Evolutionary conservation across 2,329 filamentous ascomycete species (phyloP).

Genomic region (Ascochyta koolunga): DNA sequence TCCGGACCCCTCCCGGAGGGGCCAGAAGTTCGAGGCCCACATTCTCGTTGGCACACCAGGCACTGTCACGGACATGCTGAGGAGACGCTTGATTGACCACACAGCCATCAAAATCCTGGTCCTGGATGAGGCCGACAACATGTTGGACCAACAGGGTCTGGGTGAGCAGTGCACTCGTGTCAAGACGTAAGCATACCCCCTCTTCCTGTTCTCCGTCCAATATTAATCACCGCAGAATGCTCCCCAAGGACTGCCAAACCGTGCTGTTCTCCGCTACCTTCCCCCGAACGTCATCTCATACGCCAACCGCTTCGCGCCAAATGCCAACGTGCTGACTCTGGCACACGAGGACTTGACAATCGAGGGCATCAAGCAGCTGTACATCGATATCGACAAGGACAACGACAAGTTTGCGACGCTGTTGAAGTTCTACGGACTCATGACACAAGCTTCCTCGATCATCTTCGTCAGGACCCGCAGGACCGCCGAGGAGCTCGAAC

Average conservation of each 20-base stretch:
- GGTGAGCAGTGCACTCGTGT: conserved; percentile 94
- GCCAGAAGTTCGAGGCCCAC: conserved; percentile 72
- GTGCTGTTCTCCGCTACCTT: conserved; percentile 96
- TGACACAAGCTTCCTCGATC: conserved; percentile 96
- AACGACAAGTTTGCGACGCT: conserved; percentile 86
- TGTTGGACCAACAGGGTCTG: conserved; percentile 93
- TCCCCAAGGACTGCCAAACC: conserved; percentile 79
- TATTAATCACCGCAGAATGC: conserved; percentile 61
- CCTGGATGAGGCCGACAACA: conserved; percentile 97
- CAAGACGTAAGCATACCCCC: conserved; percentile 68
- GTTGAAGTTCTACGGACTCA: conserved; percentile 90
- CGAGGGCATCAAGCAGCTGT: conserved; percentile 96
- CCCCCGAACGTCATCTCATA: conserved; percentile 86
- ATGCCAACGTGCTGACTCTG: conserved; percentile 84
- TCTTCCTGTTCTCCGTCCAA: neutral
- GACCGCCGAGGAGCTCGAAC: conserved; percentile 84
- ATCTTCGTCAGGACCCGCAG: conserved; percentile 95
- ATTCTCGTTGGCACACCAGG: conserved; percentile 93
- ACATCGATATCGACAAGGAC: conserved; percentile 87
- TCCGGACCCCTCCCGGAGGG: conserved; percentile 74
- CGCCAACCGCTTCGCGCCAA: conserved; percentile 81
- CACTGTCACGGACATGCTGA: conserved; percentile 87
- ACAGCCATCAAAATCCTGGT: conserved; percentile 80
- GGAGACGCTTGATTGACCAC: conserved; percentile 74
- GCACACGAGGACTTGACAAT: conserved; percentile 92